Percentiles rank a stretch among this genome's conserved stretches.
phyloP scores from a whole-genome alignment of 768 basidiomycete genomes.

The Coprinellus aureogranulatus region DNA sequence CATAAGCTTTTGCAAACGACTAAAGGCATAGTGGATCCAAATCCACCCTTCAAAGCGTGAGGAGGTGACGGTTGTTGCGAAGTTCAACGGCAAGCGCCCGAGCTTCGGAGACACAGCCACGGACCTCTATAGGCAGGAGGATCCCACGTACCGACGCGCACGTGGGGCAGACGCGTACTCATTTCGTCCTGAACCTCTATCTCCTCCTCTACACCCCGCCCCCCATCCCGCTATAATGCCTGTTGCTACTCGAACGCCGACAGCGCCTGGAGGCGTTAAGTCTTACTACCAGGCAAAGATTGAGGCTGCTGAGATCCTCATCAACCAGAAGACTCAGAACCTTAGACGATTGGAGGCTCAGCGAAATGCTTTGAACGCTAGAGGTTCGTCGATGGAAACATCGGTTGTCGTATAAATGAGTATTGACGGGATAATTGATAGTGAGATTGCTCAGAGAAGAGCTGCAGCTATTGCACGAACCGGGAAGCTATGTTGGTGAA shows the following conservation, averaged over 20 bases:
- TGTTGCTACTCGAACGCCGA: constrained; percentile 33
- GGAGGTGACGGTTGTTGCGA: no score
- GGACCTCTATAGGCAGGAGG: neutral
- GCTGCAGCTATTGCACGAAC: constrained; percentile 88
- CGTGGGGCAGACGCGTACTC: constrained; percentile 8
- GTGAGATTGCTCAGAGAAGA: constrained; percentile 91
- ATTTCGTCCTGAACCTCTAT: neutral
- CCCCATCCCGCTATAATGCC: constrained; percentile 9
- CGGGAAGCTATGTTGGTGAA: constrained; percentile 96
- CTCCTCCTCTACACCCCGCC: neutral
- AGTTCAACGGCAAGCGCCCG: no score
- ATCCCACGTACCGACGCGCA: neutral
- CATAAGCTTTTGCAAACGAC: no score
- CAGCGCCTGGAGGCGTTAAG: constrained; percentile 67
- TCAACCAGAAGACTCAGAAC: constrained; percentile 97
- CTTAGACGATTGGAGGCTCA: constrained; percentile 93
- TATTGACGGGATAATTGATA: constrained; percentile 26
- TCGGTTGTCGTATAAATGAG: neutral
- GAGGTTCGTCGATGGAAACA: constrained; percentile 52
- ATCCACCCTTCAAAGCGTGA: no score
- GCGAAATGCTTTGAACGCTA: constrained; percentile 92
- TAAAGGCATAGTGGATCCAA: no score
- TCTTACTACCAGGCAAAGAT: constrained; percentile 97
- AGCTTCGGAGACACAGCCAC: no score
- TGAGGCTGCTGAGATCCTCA: constrained; percentile 85